Base-by-base conservation (phyloP, 257 asterid species). In the Avicennia marina region DNA sequence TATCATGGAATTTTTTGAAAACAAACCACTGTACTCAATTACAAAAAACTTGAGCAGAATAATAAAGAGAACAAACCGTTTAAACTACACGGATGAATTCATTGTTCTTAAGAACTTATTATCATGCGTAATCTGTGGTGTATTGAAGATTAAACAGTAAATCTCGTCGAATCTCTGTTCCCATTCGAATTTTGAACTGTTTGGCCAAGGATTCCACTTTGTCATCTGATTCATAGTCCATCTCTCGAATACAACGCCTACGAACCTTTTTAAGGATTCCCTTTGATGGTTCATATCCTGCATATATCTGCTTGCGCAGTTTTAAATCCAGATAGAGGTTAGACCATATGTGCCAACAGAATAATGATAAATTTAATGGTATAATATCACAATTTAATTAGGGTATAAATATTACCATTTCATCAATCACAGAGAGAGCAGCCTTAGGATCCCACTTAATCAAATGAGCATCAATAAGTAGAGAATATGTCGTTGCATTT, bases 401-500 rank as follows among this genome's bases (percentile, higher is more conserved):
- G 25, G 31, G 64, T 18, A 48, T 19, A 25, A 39, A 44, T 44
- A 48, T 84, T 79, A 93, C 99, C 99, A 93, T 82, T 63, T 89
- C 82, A 47, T 82, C 81, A 44, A 89, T 71, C 60, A 76, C 68
- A 15, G 83, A 64, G 62, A 93, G 72, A 48, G 96, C 97, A 29
- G 96, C 84, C 67, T 71, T 77, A 0, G 76, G 76, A 60, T 93
- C 96, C 66, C 95, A 86, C 63, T 36, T 54, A 53, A 82, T 34
- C 62, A 93, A 90, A 79, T 89, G 95, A 50, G 85, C 80, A 77
- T 93, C 95, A 36, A 86, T 54, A 25, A 93, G 89, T 66, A 84
- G 82, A 57, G 86, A 72, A 72, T 75, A 89, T 1, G 99, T 81
- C 43, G 77, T 86, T 48, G 59, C 71, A 64, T 93, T 86, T 40